phyloP scores from a whole-genome alignment of 2,329 filamentous ascomycete species.

The Xenosphaeropsis pyriputrescens region DNA sequence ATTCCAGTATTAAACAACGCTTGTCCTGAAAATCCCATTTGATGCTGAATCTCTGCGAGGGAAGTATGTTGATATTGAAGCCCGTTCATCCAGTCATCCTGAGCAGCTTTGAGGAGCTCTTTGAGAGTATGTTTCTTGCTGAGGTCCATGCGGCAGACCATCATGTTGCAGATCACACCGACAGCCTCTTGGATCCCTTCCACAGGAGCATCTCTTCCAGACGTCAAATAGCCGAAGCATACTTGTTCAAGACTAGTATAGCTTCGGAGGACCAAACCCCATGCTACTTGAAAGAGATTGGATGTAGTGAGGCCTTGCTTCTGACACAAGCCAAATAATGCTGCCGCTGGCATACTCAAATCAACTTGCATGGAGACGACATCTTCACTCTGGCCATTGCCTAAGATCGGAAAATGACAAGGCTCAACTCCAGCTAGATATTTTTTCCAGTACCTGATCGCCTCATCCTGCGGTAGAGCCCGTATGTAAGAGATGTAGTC shows the following conservation, averaged over 20 bases:
- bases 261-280: conserved; percentile 19
- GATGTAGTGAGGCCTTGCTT: conserved; percentile 17
- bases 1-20: conserved; percentile 12
- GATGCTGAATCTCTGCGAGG: conserved; percentile 23
- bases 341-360: too few species aligned
- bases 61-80: conserved; percentile 24
- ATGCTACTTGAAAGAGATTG: conserved; percentile 15
- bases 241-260: conserved; percentile 19
- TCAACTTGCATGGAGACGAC: too few species aligned
- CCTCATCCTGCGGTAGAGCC: conserved; percentile 6
- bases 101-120: conserved; percentile 11
- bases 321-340: conserved; percentile 17
- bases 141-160: conserved; percentile 13
- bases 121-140: conserved; percentile 11
- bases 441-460: conserved; percentile 13
- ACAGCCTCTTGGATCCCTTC: conserved; percentile 28
- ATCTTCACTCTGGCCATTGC: conserved; percentile 14
- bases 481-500: conserved; percentile 20
- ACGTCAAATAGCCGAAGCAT: conserved; percentile 23
- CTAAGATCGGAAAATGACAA: conserved; percentile 25
- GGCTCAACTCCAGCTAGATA: conserved; percentile 13
- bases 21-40: conserved; percentile 4
- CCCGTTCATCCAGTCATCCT: conserved; percentile 18
- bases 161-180: conserved; percentile 28
- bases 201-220: conserved; percentile 27